Base-by-base conservation (phyloP, 768 basidiomycete genomes). In the Pulveroboletus sp. region DNA sequence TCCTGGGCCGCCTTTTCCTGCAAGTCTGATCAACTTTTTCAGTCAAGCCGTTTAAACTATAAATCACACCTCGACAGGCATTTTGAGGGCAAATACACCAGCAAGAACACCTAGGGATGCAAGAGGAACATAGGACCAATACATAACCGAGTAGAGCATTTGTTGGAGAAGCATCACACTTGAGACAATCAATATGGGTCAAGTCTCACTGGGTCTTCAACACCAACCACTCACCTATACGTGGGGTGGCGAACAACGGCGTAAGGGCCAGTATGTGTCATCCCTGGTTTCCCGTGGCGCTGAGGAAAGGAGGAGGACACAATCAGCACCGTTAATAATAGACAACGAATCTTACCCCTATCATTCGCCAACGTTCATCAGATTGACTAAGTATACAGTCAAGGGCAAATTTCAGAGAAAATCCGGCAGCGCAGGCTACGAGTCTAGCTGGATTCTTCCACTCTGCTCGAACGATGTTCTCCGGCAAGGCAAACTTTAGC, bases 91-190 rank as follows among this genome's bases (percentile, higher is more conserved):
- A 18, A 71, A 58, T 10, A 61, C 64, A 5, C 55, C 56, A 2
- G 51, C 53, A 41, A 56, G 54, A 10, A 68, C 43, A n/a, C 52
- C 50, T 9, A 66, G 45, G 28, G 59, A 59, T 2, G 58, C 58
- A 42, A 71, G 60, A 18, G 70, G 70, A 8, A 59, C 59, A 51
- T 70, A 71, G 27, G 69, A 70, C 70, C 70, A 70, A 31, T 57
- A 61, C 57, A 66, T 66, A 1, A 59, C 46, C 15, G 66, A 59
- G 45, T 59, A 57, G 39, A 59, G 18, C 21, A 41, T 33, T 46
- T 65, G 56, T 45, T 70, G 61, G 3, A 59, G 47, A 17, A 70
- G 54, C 49, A 63, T 54, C n/a, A 51, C 43, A 31, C 61, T 63
- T 43, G 44, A 24, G 14, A n/a, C 11, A 32, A 17, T 39, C 28